Evolutionary conservation across 2,329 filamentous ascomycete genomes (phyloP).

Genomic region (Colletotrichum gigasporum): DNA sequence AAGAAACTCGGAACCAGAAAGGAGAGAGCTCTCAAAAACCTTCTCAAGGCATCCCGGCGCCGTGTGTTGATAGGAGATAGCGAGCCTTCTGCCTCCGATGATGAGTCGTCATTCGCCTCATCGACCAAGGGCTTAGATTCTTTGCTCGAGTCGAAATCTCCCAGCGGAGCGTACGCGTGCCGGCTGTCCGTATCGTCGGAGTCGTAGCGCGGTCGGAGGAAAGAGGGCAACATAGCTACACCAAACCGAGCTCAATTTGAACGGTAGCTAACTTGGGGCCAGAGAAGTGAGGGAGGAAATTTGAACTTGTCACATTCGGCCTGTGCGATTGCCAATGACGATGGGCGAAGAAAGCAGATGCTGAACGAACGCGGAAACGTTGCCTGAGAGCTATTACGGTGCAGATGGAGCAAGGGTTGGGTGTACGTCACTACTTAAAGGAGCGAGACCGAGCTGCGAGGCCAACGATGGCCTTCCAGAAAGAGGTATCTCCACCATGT

Average conservation of each 20-base stretch:
- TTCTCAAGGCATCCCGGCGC: neutral
- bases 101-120: neutral
- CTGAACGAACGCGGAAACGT: neutral
- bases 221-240: neutral
- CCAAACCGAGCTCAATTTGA: neutral
- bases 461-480: neutral
- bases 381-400: neutral
- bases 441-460: neutral
- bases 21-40: neutral
- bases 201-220: neutral
- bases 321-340: neutral
- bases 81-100: neutral
- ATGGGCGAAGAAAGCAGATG: neutral
- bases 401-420: neutral
- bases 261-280: neutral
- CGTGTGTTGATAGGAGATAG: neutral
- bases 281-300: neutral
- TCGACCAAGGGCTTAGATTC: constrained; percentile 3
- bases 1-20: constrained; percentile 2
- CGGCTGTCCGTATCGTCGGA: neutral
- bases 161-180: neutral
- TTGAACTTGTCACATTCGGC: neutral
- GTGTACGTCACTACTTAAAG: neutral
- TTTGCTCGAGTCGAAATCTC: neutral
- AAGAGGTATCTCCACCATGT: neutral